Evolutionary conservation across 2,329 filamentous ascomycete species (phyloP).

Genomic region (Diaporthe sp.): DNA sequence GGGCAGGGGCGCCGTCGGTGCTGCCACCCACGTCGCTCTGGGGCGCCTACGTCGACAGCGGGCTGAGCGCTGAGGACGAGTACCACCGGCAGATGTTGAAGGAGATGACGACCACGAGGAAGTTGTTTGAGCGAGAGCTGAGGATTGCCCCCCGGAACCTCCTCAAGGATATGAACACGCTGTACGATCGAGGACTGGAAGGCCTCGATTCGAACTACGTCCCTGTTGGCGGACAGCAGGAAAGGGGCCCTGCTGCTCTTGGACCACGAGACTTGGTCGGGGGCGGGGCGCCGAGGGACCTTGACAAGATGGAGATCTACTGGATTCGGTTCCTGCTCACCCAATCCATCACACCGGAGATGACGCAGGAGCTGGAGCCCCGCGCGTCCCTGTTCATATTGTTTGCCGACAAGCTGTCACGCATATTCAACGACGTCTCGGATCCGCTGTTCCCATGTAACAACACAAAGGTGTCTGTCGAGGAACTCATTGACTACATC

Average conservation of each 20-base stretch:
- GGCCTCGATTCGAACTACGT: background rate
- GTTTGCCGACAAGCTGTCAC: constrained; percentile 52
- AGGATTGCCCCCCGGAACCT: constrained; percentile 49
- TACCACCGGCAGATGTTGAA: constrained; percentile 48
- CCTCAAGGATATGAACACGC: constrained; percentile 42
- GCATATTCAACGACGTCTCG: constrained; percentile 50
- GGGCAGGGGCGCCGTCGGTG: constrained; percentile 33
- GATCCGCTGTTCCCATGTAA: constrained; percentile 46
- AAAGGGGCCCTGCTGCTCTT: background rate
- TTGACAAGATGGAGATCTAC: constrained; percentile 49
- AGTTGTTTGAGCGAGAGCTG: constrained; percentile 46
- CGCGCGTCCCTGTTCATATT: constrained; percentile 49
- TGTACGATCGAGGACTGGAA: constrained; percentile 36
- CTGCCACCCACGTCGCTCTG: constrained; percentile 46
- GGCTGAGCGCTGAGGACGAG: constrained; percentile 43
- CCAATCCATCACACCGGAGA: constrained; percentile 47
- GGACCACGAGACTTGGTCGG: background rate
- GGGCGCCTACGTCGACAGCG: constrained; percentile 46
- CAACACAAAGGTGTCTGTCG: constrained; percentile 45
- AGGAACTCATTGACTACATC: constrained; percentile 48
- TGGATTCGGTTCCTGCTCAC: constrained; percentile 52
- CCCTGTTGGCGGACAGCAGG: background rate
- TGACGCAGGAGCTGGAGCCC: constrained; percentile 44
- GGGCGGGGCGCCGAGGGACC: constrained; percentile 5
- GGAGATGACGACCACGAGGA: constrained; percentile 46